Evolutionary conservation across 2,329 filamentous ascomycete species (phyloP).

Genomic region (Trichoderma aggressivum): DNA sequence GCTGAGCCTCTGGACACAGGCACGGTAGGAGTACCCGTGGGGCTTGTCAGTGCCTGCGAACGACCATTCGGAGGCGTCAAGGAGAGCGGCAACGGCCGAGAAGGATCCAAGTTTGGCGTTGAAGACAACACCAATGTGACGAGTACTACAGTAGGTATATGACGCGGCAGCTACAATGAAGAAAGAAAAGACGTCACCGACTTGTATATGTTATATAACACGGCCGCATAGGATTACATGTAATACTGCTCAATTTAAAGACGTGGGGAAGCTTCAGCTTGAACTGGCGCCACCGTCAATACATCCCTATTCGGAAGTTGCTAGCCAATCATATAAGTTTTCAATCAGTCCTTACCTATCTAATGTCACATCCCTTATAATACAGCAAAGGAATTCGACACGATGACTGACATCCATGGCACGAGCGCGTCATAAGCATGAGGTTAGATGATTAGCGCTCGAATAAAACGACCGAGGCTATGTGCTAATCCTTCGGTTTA

Average conservation of each 20-base stretch:
- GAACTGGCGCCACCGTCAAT: neutral
- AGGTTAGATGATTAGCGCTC: neutral
- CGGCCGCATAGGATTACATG: neutral
- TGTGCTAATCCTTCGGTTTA: neutral
- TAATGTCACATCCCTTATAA: neutral
- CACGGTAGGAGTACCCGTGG: constrained; percentile 65
- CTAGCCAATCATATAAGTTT: neutral
- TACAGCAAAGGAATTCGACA: neutral
- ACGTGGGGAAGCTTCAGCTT: neutral
- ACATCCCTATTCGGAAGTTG: neutral
- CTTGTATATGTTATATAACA: neutral
- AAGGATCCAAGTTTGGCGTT: neutral
- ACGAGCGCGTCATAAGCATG: neutral
- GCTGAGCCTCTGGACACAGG: constrained; percentile 41
- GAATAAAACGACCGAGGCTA: neutral
- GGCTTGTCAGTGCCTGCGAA: constrained; percentile 29
- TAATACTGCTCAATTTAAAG: neutral
- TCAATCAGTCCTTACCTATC: neutral
- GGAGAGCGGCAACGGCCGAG: neutral
- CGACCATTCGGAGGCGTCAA: neutral
- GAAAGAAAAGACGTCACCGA: neutral
- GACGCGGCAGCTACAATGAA: neutral
- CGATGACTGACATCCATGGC: neutral
- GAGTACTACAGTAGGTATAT: neutral
- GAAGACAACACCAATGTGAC: neutral